phyloP scores from a whole-genome alignment of 176 grass and related monocot species.

The Secale cereale region DNA sequence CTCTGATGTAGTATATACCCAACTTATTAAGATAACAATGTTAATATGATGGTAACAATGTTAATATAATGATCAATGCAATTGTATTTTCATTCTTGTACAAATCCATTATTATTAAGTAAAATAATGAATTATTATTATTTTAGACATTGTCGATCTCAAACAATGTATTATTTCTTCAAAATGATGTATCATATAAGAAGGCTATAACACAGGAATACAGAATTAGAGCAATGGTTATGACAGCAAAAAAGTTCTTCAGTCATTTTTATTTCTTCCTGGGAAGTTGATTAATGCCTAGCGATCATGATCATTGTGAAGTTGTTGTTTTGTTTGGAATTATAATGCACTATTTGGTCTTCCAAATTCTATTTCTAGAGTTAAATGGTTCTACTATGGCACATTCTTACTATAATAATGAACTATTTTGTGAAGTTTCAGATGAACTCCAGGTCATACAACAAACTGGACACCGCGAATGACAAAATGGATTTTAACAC shows the following conservation, averaged over 20 bases:
- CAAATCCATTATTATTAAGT: neutral
- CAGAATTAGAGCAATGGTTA: neutral
- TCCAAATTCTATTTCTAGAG: neutral
- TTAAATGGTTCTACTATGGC: neutral
- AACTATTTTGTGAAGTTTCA: constrained; percentile 26
- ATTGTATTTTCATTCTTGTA: neutral
- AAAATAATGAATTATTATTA: neutral
- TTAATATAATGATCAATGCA: neutral
- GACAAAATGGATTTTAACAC: constrained; percentile 33
- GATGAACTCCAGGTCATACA: constrained; percentile 53
- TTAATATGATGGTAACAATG: neutral
- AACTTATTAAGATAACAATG: neutral
- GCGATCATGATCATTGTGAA: neutral
- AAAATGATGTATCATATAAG: neutral
- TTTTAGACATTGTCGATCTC: neutral
- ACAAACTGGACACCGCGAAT: constrained; percentile 29
- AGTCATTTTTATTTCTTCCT: neutral
- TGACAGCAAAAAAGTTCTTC: neutral
- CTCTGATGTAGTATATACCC: neutral
- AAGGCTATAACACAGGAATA: neutral
- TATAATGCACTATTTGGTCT: neutral
- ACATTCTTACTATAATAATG: neutral
- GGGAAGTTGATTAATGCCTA: neutral
- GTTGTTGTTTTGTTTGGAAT: neutral
- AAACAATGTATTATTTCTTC: neutral